Evolutionary conservation across 2,329 filamentous ascomycete genomes (phyloP), one percentile per base, ranked within the genome.

Genomic region (Macrophomina pseudophaseolina): DNA sequence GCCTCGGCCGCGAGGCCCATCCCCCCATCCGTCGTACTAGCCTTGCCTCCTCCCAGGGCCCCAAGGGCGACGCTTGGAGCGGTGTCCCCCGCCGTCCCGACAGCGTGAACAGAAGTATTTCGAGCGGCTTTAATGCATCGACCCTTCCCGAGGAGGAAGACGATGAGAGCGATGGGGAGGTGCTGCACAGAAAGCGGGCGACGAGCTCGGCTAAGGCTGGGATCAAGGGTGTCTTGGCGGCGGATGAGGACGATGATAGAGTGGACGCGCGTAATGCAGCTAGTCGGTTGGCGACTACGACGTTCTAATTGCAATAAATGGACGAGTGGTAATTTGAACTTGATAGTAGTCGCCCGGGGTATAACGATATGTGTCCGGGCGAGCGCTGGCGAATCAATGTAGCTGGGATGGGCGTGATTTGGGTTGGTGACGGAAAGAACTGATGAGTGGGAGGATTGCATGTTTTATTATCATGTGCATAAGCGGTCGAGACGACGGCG

Each of bases 1-100:
- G 95, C 49, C 85, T 99, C 40, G 95, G 95, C 49, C 89, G 95
- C 67, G 95, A 99, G 80, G 84, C 91, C 16, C 93, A 97, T 76
- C 94, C 95, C 2, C 81, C 89, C 5, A 80, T 82, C 35, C 88
- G 95, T 65, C 88, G 94, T 68, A 81, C 90, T 32, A 94, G 88
- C 78, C 80, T 97, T 71, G 91, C 92, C 16, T 91, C 92, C 54
- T 95, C 91, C 73, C 95, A 99, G 80, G 95, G 95, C 0, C 94
- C 95, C 59, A 97, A 97, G 81, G 95, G 95, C n/a, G 95, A 99
- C 78, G 91, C 95, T 16, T 99, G 95, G 95, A 97, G 93, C 73
- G 95, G 95, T 67, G 93, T 97, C 33, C 92, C 94, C 42, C 87
- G 95, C 69, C 87, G 92, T 65, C 88, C 90, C 35, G 78, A 97